A percentile compares a stretch with the other conserved stretches of the same genome.
phyloP scores from a whole-genome alignment of 2,329 filamentous ascomycete genomes.

The Verticillium dahliae region DNA sequence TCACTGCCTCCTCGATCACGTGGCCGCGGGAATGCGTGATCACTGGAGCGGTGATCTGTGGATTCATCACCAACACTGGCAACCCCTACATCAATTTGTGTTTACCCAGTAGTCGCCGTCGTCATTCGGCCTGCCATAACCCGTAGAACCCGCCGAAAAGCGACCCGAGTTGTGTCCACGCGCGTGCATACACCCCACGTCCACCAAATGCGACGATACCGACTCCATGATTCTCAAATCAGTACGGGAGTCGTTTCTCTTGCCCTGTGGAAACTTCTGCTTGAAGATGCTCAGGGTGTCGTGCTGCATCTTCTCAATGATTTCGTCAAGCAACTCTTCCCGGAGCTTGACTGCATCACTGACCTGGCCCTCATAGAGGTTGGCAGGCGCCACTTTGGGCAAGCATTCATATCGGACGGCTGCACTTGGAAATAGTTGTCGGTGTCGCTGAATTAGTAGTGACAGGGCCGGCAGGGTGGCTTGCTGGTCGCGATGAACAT shows the following conservation, averaged over 20 bases:
- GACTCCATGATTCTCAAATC: not conserved
- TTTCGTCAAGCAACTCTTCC: not conserved
- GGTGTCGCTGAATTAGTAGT: slow-evolving; percentile 12
- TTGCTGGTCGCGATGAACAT: slow-evolving; percentile 16
- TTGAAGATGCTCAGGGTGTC: not conserved
- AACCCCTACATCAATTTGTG: too few species aligned
- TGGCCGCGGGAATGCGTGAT: too few species aligned
- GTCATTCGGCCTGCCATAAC: too few species aligned
- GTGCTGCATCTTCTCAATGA: not conserved
- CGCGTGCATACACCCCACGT: too few species aligned
- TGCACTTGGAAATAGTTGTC: slow-evolving; percentile 9
- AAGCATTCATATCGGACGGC: slow-evolving; percentile 10
- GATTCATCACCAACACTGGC: too few species aligned
- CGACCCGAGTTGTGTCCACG: too few species aligned
- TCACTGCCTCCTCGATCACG: too few species aligned
- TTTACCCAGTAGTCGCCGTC: too few species aligned
- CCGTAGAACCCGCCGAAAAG: too few species aligned
- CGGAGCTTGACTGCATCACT: not conserved
- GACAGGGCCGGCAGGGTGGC: slow-evolving; percentile 14
- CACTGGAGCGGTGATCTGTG: too few species aligned
- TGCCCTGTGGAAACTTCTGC: not conserved
- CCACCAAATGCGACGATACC: not conserved
- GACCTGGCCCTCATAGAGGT: not conserved
- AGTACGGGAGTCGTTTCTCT: not conserved
- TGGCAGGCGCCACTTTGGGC: slow-evolving; percentile 11